These are phyloP conservation scores for Talaromyces pinophilus DNA, from an alignment of 2,329 filamentous ascomycete genomes.

Conservation along the genomic window DNA sequence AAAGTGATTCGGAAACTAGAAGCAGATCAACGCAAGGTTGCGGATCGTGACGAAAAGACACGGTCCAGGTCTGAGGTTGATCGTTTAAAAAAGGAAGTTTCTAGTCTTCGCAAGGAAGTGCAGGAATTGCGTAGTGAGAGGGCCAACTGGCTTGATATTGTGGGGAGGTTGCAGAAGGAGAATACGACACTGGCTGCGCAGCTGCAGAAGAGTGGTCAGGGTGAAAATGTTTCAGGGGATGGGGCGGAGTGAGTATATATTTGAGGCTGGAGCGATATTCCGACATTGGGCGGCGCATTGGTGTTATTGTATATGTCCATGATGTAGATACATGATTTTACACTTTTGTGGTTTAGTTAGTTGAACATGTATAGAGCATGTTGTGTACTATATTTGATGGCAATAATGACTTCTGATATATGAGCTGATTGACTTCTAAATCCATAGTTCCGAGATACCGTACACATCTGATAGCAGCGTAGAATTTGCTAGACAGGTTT, in stretches of 20 bases:
- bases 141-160: conserved; percentile 51
- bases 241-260: conserved; percentile 9
- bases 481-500: not conserved
- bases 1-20: conserved; percentile 46
- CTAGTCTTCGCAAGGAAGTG: conserved; percentile 50
- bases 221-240: not conserved
- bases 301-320: not conserved
- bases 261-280: not conserved
- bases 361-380: not conserved
- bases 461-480: not conserved
- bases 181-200: conserved; percentile 51
- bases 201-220: conserved; percentile 3
- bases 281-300: not conserved
- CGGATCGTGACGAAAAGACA: conserved; percentile 47
- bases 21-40: conserved; percentile 39
- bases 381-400: not conserved
- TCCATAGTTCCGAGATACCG: too few species aligned
- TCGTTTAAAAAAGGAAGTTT: conserved; percentile 50
- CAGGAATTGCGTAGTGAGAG: conserved; percentile 53
- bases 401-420: not conserved
- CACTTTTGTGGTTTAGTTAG: not conserved
- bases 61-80: conserved; percentile 48
- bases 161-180: conserved; percentile 59
- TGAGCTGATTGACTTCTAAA: not conserved
- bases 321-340: not conserved